phyloP scores from a whole-genome alignment of 164 flowering plant genomes.

The Dillenia turbinata region DNA sequence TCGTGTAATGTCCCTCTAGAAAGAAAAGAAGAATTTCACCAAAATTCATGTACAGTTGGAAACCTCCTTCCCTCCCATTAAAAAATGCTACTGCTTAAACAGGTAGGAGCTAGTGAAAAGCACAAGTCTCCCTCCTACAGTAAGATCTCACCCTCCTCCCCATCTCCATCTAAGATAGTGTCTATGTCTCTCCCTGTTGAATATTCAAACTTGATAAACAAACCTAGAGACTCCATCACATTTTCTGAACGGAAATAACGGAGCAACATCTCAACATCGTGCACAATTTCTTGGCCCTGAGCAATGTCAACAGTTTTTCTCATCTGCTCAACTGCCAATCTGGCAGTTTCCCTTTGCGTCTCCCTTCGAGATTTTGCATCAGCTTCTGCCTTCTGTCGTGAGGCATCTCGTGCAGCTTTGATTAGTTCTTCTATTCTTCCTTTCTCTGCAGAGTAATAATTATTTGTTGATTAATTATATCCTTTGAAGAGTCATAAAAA shows the following conservation, averaged over 20 bases:
- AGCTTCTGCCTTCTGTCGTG: slow-evolving; percentile 34
- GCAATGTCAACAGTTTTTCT: slow-evolving; percentile 61
- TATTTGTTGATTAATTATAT: neutral
- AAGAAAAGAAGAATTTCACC: too few relatives aligned
- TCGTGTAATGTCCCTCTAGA: too few relatives aligned
- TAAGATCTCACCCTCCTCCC: slow-evolving; percentile 58
- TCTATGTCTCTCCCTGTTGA: slow-evolving; percentile 32
- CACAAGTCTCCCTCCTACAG: too few relatives aligned
- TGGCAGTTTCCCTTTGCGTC: slow-evolving; percentile 73
- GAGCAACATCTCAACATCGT: slow-evolving; percentile 47
- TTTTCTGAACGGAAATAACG: slow-evolving; percentile 19
- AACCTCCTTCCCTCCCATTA: too few relatives aligned
- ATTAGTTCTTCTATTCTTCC: slow-evolving; percentile 64
- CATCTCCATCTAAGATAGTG: slow-evolving; percentile 15
- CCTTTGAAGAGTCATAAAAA: too few relatives aligned
- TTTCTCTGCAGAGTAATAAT: slow-evolving; percentile 36
- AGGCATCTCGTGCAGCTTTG: slow-evolving; percentile 61
- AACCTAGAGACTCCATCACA: slow-evolving; percentile 26
- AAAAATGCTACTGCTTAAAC: too few relatives aligned
- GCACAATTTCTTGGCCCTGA: slow-evolving; percentile 32
- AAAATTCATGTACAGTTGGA: too few relatives aligned
- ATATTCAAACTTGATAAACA: slow-evolving; percentile 30
- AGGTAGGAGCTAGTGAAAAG: too few relatives aligned
- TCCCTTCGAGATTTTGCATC: slow-evolving; percentile 50
- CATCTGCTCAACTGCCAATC: slow-evolving; percentile 66